phyloP scores from a whole-genome alignment of 208 protist species.

The Wallacemonas collosoma region DNA sequence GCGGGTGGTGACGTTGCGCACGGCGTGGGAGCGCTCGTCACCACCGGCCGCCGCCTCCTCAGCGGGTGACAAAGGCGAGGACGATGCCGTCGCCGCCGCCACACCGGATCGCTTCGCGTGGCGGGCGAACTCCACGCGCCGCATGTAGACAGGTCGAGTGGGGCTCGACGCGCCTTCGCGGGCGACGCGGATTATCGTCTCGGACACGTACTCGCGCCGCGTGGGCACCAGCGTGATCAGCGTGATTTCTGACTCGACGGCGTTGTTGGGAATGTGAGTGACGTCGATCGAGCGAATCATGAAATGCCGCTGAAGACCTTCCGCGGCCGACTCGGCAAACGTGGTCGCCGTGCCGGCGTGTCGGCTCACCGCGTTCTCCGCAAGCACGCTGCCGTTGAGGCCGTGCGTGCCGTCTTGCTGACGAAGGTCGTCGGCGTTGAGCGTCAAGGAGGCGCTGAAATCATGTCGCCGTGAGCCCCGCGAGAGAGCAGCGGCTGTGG shows the following conservation, averaged over 20 bases:
- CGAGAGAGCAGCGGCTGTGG: too few species aligned
- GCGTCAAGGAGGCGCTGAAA: not conserved
- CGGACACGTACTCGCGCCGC: slow-evolving; percentile 22
- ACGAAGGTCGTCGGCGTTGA: slow-evolving; percentile 9
- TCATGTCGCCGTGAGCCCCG: not conserved
- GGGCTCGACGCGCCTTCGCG: not conserved
- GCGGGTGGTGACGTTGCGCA: slow-evolving; percentile 21
- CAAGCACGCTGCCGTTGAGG: not conserved
- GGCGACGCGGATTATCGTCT: slow-evolving; percentile 30
- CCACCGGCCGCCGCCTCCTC: not conserved
- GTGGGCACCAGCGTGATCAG: slow-evolving; percentile 25
- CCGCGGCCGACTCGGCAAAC: slow-evolving; percentile 7
- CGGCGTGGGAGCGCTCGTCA: not conserved
- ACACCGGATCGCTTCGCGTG: not conserved
- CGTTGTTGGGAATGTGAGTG: slow-evolving; percentile 23
- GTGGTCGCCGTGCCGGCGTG: not conserved
- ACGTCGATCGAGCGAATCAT: slow-evolving; percentile 24
- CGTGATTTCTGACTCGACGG: slow-evolving; percentile 26
- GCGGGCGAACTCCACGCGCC: slow-evolving; percentile 26
- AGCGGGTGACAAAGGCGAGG: not conserved
- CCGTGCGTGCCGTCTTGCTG: not conserved
- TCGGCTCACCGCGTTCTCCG: not conserved
- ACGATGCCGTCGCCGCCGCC: not conserved
- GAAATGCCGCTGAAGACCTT: slow-evolving; percentile 33
- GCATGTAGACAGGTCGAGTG: slow-evolving; percentile 28